Base-by-base conservation (phyloP, 352 stramenopile genomes). In the Plasmopara muralis region DNA sequence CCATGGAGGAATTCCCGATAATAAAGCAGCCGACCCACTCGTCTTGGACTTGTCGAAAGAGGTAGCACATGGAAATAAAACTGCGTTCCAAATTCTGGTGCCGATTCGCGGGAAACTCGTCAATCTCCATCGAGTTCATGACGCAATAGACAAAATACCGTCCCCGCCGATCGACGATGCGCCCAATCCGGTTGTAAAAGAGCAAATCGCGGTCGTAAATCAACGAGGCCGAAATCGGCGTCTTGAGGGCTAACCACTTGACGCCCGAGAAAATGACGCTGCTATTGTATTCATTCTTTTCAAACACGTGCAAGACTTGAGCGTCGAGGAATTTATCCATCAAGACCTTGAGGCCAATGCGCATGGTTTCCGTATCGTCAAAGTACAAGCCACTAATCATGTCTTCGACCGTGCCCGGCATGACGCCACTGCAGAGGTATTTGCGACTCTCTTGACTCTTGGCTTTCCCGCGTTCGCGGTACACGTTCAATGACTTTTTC, bases 221-320 rank as follows among this genome's bases (percentile, higher is more conserved):
- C 3, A 87, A 37, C 25, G 72, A 34, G 0, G 56, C 47, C 9
- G 49, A 52, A 0, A 38, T 53, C 1, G 74, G 62, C 7, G 59
- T 70, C 57, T 83, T 77, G 45, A 84, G 47, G 2, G 72, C 76
- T 28, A 80, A 70, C 76, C 76, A 85, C 64, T 83, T 80, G 54
- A 87, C 69, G 10, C 73, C 76, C 0, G 73, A 72, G 43, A 87
- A 87, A 30, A 85, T 61, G 49, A 85, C 66, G 14, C 68, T 68
- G 40, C 66, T 68, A 3, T 60, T 65, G 9, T 72, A 33, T 13
- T 56, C 55, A 43, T 80, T 74, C 29, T 62, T 66, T 18, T 83
- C 72, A 43, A 87, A 76, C 40, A 87, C 67, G 43, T 82, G 71
- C 13, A 87, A 48, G 28, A 87, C 61, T 10, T 65, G 53, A n/a